Conservation (phyloP, 441 rosid species). For the Hura crepitans region DNA sequence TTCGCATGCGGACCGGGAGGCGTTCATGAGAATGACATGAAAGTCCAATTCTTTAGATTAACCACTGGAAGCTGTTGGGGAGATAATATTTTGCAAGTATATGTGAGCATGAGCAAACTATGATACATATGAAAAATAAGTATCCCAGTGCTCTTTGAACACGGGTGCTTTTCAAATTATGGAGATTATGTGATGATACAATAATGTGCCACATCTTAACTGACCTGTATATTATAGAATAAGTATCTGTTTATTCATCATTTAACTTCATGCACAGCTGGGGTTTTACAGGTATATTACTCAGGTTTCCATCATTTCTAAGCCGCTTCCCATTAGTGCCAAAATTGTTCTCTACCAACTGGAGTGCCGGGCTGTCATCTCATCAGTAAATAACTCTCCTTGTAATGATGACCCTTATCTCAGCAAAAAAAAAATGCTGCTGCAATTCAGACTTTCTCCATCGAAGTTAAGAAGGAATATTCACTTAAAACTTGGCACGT, state of each 20-base stretch:
- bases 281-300: too few species aligned
- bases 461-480: neutral
- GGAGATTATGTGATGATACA: neutral
- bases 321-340: neutral
- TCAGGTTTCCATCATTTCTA: slow-evolving; percentile 1
- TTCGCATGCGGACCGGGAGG: neutral
- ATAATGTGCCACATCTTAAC: neutral
- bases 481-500: neutral
- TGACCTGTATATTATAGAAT: neutral
- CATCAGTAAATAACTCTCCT: neutral
- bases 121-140: neutral
- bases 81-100: neutral
- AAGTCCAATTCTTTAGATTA: neutral
- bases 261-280: neutral
- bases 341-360: slow-evolving; percentile 3
- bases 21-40: neutral
- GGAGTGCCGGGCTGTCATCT: neutral
- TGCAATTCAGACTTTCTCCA: neutral
- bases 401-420: neutral
- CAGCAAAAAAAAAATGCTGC: neutral
- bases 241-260: neutral
- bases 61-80: neutral
- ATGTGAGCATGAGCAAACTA: neutral
- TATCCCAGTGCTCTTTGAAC: slow-evolving; percentile 6
- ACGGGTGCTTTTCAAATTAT: neutral